Evolutionary conservation across 106 monocot genomes (phyloP), one percentile per base, ranked within the genome.

Genomic region (Apostasia ramifera): DNA sequence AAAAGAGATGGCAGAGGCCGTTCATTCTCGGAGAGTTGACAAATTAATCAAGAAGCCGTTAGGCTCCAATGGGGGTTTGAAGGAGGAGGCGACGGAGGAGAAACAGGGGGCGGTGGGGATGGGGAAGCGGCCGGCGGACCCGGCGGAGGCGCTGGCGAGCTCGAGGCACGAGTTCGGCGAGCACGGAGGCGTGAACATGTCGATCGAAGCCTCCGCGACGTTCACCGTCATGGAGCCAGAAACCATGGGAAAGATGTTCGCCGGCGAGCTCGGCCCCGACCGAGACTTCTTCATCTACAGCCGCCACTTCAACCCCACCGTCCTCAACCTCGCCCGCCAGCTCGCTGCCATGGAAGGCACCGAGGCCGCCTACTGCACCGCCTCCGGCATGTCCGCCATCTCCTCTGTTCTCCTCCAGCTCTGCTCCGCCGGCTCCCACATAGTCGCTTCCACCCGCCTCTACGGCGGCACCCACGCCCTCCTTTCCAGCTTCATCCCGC

Each of bases 181-280:
- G 74, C 91, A 91, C 79, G 91, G 91, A 13, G 91, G 91, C 42
- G 86, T 91, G 48, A 91, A 91, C 82, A 91, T 91, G 91, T 91
- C 86, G 61, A 91, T 91, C 77, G 91, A 91, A 78, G 87, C 91
- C 63, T 91, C 91, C 60, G 86, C 91, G 61, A 91, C 91, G 50
- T 91, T 91, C 86, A 91, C 91, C 0, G 91, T 91, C 62, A 87
- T 91, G 86, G 91, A 91, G 77, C 72, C 91, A 2, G 91, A 91
- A 2, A 91, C 87, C 59, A 82, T 91, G 87, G 55, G 74, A 2
- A 72, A 79, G 42, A 81, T 91, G 83, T 91, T 91, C 77, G 37
- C 79, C 67, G 91, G 91, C 44, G 91, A 91, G 69, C 84, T 91
- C 55, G 87, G 91, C 53, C 91, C 91, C 12, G 91, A 91, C 40